These are phyloP conservation scores for Raddia distichophylla DNA, from an alignment of 176 grass and related monocot species.

Conservation along the genomic window DNA sequence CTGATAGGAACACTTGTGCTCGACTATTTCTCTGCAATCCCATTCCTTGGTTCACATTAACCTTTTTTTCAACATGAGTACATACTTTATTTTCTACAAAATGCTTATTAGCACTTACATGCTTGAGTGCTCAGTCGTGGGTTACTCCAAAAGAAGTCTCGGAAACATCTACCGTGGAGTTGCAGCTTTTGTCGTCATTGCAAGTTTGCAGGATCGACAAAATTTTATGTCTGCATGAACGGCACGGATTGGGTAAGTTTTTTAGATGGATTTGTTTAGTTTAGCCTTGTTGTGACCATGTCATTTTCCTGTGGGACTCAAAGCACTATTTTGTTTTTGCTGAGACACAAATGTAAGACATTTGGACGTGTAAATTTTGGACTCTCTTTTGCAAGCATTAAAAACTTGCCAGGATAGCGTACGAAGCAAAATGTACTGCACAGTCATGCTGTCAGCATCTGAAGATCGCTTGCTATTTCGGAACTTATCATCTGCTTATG, in stretches of 20 bases:
- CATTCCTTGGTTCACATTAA: constrained; percentile 20
- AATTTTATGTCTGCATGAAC: background rate
- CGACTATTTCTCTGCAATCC: constrained; percentile 50
- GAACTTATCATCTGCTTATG: too few relatives aligned
- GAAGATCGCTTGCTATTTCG: too few relatives aligned
- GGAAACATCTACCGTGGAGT: background rate
- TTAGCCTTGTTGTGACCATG: background rate
- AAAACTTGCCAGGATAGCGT: too few relatives aligned
- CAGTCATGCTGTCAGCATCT: too few relatives aligned
- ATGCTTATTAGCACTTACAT: constrained; percentile 33
- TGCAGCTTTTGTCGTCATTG: background rate
- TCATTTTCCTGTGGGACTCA: background rate
- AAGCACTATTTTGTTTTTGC: background rate
- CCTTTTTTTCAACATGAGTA: constrained; percentile 38
- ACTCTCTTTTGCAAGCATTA: background rate
- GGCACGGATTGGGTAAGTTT: too few relatives aligned
- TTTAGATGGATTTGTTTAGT: too few relatives aligned
- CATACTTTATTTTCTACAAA: constrained; percentile 33
- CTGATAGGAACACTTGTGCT: constrained; percentile 48
- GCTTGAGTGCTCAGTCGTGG: constrained; percentile 14
- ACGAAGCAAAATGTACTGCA: too few relatives aligned
- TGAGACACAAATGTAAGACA: background rate
- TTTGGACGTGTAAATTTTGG: background rate
- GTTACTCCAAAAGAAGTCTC: background rate
- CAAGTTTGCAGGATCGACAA: background rate